Evolutionary conservation across 306 rosid species (phyloP), one percentile per base, ranked within the genome.

Genomic region (Cyamopsis tetragonoloba): DNA sequence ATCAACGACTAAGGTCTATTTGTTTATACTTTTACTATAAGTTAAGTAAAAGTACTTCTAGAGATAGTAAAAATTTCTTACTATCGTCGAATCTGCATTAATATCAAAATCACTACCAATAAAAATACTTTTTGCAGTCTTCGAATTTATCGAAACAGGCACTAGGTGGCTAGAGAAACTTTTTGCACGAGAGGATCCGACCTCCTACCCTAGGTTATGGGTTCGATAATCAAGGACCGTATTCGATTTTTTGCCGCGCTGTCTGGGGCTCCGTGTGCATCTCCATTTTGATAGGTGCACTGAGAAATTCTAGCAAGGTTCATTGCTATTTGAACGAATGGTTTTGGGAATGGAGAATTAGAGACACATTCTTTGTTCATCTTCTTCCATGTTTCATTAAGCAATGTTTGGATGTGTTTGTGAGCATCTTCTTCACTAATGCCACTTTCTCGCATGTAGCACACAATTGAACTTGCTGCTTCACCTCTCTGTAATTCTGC

Each of bases 401-500:
- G 58, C 79, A 85, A 74, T 39, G 6, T 15, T 0, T 28, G 58
- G 0, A 81, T 48, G 22, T 76, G 53, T 38, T 23, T 41, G 35
- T 23, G 4, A 54, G 85, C 79, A 34, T 0, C 2, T 38, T 62
- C 72, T 61, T 84, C 85, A 5, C 37, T 62, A 10, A 31, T 30
- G 18, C 70, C 62, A 54, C 6, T 78, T 38, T 74, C 83, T 4
- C 14, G 34, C 83, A 48, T 80, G 60, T 34, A 20, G 65, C 91
- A 86, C 0, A 41, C 2, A n/a, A 81, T 77, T 2, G 87, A 85
- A 39, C 27, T 86, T 0, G 82, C 80, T 5, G 43, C 66, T 68
- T 86, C 88, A 12, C 91, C 96, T 47, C 82, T 88, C 61, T 80
- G 44, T 6, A 86, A 28, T 62, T 88, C 92, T 0, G 82, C 83